Conservation (phyloP, 352 stramenopile genomes). For the Phytophthora europaea region DNA sequence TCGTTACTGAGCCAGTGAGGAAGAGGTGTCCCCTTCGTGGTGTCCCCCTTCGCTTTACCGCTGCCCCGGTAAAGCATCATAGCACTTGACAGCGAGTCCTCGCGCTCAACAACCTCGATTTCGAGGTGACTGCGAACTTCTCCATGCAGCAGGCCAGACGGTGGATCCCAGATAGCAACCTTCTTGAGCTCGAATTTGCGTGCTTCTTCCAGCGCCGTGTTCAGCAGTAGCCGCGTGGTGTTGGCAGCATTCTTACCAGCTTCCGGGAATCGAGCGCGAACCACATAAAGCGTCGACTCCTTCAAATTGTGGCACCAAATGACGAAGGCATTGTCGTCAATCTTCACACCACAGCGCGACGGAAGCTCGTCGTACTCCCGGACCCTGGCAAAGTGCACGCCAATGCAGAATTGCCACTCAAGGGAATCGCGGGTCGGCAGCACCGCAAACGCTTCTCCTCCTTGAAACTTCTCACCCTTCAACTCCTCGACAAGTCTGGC, state of each 20-base stretch:
- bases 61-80: conserved; percentile 49
- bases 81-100: conserved; percentile 69
- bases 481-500: conserved; percentile 44
- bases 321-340: conserved; percentile 58
- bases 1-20: conserved; percentile 54
- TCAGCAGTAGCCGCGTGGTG: conserved; percentile 37
- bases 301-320: conserved; percentile 80
- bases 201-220: conserved; percentile 48
- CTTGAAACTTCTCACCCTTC: conserved; percentile 30
- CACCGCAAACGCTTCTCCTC: conserved; percentile 49
- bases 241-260: conserved; percentile 11
- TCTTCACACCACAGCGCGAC: conserved; percentile 46
- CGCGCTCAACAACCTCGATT: conserved; percentile 46
- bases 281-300: conserved; percentile 61
- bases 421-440: conserved; percentile 65
- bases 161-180: conserved; percentile 56
- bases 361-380: conserved; percentile 46
- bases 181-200: conserved; percentile 51
- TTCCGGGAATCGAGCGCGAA: conserved; percentile 52
- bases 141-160: conserved; percentile 23
- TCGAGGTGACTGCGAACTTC: conserved; percentile 36
- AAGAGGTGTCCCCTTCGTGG: not conserved
- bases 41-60: not conserved
- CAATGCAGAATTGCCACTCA: conserved; percentile 77
- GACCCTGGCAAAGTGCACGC: conserved; percentile 55